These are phyloP conservation scores for Suillus decipiens DNA, from an alignment of 768 basidiomycete genomes.

Conservation along the genomic window DNA sequence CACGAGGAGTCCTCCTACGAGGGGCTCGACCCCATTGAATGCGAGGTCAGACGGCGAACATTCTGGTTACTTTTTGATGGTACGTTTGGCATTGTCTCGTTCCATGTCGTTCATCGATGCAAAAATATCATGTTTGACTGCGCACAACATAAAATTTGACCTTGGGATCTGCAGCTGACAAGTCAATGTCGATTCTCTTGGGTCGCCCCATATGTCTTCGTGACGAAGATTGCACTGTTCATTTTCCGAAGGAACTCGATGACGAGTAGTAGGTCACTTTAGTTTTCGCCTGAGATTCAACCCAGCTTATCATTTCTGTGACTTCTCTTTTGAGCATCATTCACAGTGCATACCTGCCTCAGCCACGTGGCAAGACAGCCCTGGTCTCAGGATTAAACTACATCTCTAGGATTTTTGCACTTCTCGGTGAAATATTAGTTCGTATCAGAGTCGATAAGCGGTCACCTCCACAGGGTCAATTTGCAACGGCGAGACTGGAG, in stretches of 20 bases:
- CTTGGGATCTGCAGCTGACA: slow-evolving; percentile 60
- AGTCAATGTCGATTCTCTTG: slow-evolving; percentile 84
- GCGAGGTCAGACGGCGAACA: slow-evolving; percentile 79
- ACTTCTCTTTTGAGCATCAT: slow-evolving; percentile 61
- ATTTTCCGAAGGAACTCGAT: slow-evolving; percentile 86
- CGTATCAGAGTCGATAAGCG: slow-evolving; percentile 87
- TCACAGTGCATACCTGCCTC: slow-evolving; percentile 78
- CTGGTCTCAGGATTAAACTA: slow-evolving; percentile 87
- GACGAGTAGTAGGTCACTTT: slow-evolving; percentile 75
- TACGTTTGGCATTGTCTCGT: slow-evolving; percentile 34
- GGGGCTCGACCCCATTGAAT: slow-evolving; percentile 82
- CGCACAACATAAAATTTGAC: background rate
- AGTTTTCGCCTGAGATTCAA: slow-evolving; percentile 31
- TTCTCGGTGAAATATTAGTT: slow-evolving; percentile 84
- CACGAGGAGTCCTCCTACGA: slow-evolving; percentile 87
- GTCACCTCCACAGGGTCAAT: slow-evolving; percentile 82
- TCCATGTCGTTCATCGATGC: slow-evolving; percentile 10
- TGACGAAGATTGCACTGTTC: slow-evolving; percentile 88
- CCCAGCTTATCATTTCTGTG: slow-evolving; percentile 21
- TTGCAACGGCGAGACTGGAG: slow-evolving; percentile 80
- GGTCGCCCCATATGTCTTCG: slow-evolving; percentile 84
- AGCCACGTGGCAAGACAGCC: slow-evolving; percentile 86
- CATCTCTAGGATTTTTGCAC: slow-evolving; percentile 80
- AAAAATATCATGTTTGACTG: slow-evolving; percentile 5
- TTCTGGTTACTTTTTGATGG: slow-evolving; percentile 93